Conservation (phyloP, 2,329 filamentous ascomycete genomes). For the Verticillium dahliae region DNA sequence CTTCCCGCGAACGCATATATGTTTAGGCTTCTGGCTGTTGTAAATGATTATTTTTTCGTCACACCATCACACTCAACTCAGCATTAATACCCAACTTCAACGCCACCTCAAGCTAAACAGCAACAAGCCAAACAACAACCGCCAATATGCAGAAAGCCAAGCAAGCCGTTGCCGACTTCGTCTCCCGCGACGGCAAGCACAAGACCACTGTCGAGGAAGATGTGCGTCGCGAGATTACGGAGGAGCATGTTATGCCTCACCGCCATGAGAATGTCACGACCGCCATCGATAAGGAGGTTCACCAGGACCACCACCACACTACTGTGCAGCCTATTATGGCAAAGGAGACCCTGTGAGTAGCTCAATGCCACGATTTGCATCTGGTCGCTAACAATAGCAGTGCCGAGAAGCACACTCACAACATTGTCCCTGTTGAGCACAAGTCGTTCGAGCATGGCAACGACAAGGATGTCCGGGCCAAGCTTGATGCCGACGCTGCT, state of each 20-base stretch:
- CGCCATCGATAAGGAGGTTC: conserved; percentile 61
- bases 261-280: conserved; percentile 55
- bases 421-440: conserved; percentile 52
- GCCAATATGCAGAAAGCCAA: conserved; percentile 58
- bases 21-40: background rate
- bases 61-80: background rate
- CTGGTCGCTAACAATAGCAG: conserved; percentile 4
- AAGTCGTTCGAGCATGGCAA: conserved; percentile 56
- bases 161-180: conserved; percentile 53
- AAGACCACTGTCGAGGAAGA: conserved; percentile 66
- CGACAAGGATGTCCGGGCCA: conserved; percentile 34
- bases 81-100: background rate
- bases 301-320: conserved; percentile 68
- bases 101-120: background rate
- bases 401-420: conserved; percentile 56
- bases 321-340: conserved; percentile 55
- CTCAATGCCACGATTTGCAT: conserved; percentile 4
- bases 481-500: conserved; percentile 43
- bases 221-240: conserved; percentile 51
- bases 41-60: background rate
- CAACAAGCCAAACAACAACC: background rate
- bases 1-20: background rate
- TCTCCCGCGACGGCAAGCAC: conserved; percentile 55
- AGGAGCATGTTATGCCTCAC: conserved; percentile 54
- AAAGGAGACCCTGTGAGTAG: conserved; percentile 32